phyloP scores from a whole-genome alignment of 306 rosid species.

The Vigna radiata region DNA sequence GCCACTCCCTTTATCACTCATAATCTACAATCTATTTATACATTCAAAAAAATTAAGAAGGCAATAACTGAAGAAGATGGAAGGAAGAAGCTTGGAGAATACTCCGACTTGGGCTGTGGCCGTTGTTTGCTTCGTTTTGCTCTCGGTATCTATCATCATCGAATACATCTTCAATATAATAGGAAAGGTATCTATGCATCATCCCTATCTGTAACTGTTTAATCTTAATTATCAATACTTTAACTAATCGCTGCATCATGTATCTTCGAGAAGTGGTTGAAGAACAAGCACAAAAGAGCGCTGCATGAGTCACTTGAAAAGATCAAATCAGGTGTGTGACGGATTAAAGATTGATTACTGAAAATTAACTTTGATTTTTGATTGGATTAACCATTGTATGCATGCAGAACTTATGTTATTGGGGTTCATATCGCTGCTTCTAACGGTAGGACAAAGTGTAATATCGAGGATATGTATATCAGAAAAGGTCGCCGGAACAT shows the following conservation, averaged over 20 bases:
- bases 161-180: background rate
- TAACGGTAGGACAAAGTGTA: background rate
- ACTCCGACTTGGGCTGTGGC: conserved; percentile 18
- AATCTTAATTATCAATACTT: background rate
- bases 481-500: background rate
- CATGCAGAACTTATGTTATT: background rate
- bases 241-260: too few species aligned
- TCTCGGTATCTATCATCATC: background rate
- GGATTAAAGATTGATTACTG: background rate
- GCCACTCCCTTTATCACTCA: too few species aligned
- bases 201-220: background rate
- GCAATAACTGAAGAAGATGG: background rate
- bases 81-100: background rate
- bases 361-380: background rate
- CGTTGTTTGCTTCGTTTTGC: conserved; percentile 17
- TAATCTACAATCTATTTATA: too few species aligned
- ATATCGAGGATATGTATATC: conserved; percentile 15
- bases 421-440: conserved; percentile 17
- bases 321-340: conserved; percentile 11
- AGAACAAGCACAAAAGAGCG: conserved; percentile 8
- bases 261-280: conserved; percentile 1
- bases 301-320: conserved; percentile 6
- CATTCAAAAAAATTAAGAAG: background rate
- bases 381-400: background rate
- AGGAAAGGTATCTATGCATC: background rate